A percentile compares a stretch with the other conserved stretches of the same genome.
Conservation (phyloP, 257 asterid genomes). For the Lycium ferocissimum region DNA sequence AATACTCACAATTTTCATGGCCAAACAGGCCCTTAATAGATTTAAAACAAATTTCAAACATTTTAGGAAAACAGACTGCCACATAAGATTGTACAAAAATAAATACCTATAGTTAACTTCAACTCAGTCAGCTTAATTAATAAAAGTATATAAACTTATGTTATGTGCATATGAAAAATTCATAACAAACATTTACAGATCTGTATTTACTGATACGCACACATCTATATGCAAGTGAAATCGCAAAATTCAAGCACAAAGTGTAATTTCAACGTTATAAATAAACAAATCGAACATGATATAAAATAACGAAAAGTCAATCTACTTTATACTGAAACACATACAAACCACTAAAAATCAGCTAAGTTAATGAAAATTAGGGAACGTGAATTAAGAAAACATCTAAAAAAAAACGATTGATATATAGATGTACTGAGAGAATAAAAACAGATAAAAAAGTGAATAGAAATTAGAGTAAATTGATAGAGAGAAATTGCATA, state of each 20-base stretch:
- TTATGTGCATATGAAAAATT: background rate
- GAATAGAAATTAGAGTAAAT: background rate
- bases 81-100: background rate
- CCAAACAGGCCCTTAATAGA: too few species aligned
- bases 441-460: background rate
- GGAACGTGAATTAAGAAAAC: background rate
- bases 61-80: background rate
- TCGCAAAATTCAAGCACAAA: background rate
- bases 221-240: background rate
- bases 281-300: too few species aligned
- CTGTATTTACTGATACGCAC: background rate
- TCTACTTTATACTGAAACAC: background rate
- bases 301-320: background rate
- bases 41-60: background rate
- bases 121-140: background rate
- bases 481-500: background rate
- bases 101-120: background rate
- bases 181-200: slow-evolving; percentile 12
- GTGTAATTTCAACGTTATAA: too few species aligned
- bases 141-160: background rate
- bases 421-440: background rate
- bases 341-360: background rate
- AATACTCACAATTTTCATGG: too few species aligned
- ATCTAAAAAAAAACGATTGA: background rate
- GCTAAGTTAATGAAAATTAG: too few species aligned